Evolutionary conservation across 441 rosid genomes (phyloP), one percentile per base, ranked within the genome.

Genomic region (Syzygium malaccense): DNA sequence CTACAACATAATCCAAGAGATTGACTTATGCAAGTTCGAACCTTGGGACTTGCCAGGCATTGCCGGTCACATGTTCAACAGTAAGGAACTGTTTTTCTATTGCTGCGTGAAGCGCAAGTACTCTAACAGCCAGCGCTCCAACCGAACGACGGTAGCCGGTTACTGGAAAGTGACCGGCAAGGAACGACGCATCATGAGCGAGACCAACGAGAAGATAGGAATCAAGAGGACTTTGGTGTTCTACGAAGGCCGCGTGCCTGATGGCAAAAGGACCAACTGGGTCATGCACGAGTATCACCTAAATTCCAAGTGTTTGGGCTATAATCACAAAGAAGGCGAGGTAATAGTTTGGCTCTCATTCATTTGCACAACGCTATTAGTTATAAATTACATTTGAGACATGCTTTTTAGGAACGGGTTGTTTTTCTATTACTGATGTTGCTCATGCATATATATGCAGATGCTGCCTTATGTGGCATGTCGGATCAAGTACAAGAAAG

Each of bases 201-300:
- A 84, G 28, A 53, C 80, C 58, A 33, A 20, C 18, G 71, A 48
- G 37, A 60, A 51, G 33, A 58, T 64, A 49, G 89, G 89, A 48
- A 88, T 19, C 49, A 88, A 64, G 80, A 88, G 85, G 85, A 88
- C 83, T 53, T 33, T 88, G 83, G 78, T 85, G 19, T 88, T 85
- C 85, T 53, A 85, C 18, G 23, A 55, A 28, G 89, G 89, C 51
- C 64, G 64, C 1, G 49, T 85, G 12, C 45, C 86, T 41, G n/a
- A 54, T 11, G 87, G 89, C 48, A 51, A n/a, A 10, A 49, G 49
- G 54, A 88, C 85, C 62, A 28, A 64, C 28, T 88, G 89, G 89
- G 89, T 64, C 51, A 55, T 88, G 64, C 89, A 62, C 7, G 89
- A 88, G 19, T 88, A 85, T 66, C 85, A 54, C 87, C 62, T 88